phyloP scores from a whole-genome alignment of 495 filamentous ascomycete genomes.

The Jackrogersella minutella region DNA sequence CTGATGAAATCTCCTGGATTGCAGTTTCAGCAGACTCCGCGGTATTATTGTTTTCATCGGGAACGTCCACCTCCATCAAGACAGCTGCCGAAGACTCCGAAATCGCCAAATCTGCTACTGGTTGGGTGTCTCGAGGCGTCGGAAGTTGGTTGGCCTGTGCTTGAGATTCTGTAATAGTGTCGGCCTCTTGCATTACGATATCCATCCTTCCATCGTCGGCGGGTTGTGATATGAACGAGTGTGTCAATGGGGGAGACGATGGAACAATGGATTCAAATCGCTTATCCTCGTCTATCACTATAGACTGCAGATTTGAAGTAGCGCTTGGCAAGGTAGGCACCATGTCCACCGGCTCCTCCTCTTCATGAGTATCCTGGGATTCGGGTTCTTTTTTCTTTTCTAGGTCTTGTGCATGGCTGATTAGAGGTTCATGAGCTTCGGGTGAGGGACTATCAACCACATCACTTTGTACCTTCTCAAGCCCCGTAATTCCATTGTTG shows the following conservation, averaged over 20 bases:
- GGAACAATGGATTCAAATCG: slow-evolving; percentile 6
- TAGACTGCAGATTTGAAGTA: neutral
- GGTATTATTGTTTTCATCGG: neutral
- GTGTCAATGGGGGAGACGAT: slow-evolving; percentile 34
- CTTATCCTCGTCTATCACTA: neutral
- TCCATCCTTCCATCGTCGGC: slow-evolving; percentile 6
- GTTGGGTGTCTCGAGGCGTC: slow-evolving; percentile 38
- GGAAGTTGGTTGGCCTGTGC: slow-evolving; percentile 24
- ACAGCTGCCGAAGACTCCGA: neutral
- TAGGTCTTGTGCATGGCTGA: neutral
- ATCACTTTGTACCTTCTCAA: slow-evolving; percentile 14
- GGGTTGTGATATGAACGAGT: slow-evolving; percentile 23
- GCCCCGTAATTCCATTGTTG: slow-evolving; percentile 25
- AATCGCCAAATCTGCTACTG: neutral
- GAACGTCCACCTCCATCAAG: slow-evolving; percentile 18
- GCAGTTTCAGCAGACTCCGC: neutral
- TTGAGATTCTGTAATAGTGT: slow-evolving; percentile 1
- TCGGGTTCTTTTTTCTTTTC: slow-evolving; percentile 18
- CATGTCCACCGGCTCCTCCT: slow-evolving; percentile 30
- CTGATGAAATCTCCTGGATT: neutral
- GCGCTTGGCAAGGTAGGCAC: slow-evolving; percentile 4
- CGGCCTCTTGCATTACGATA: slow-evolving; percentile 3
- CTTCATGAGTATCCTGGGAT: slow-evolving; percentile 21
- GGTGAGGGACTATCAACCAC: neutral
- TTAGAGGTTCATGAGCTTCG: neutral